phyloP scores from a whole-genome alignment of 306 rosid genomes.

The Castanopsis chinensis region DNA sequence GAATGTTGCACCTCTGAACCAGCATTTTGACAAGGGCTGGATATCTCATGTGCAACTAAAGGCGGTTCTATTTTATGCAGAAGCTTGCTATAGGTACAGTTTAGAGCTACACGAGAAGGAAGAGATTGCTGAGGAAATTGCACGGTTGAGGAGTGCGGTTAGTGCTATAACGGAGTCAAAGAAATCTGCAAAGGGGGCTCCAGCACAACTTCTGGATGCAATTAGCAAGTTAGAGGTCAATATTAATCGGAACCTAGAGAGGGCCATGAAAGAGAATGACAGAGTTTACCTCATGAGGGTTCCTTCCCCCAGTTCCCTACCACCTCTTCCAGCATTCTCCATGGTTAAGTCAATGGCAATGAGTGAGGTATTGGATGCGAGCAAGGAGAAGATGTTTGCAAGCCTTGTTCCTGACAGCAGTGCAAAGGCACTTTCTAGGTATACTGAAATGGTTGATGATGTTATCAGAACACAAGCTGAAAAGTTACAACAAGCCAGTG shows the following conservation, averaged over 20 bases:
- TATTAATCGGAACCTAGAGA: conserved; percentile 82
- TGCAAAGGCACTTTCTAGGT: conserved; percentile 92
- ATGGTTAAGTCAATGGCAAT: conserved; percentile 88
- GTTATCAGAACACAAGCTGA: conserved; percentile 94
- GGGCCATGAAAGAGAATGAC: conserved; percentile 95
- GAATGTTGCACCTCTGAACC: conserved; percentile 68
- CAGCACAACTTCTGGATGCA: conserved; percentile 82
- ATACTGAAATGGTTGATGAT: conserved; percentile 94
- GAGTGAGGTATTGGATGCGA: conserved; percentile 90
- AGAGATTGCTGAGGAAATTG: conserved; percentile 93
- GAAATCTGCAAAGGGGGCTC: conserved; percentile 81
- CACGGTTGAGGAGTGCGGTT: conserved; percentile 65
- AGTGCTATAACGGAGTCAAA: conserved; percentile 60
- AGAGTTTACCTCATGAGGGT: conserved; percentile 96
- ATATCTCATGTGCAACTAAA: conserved; percentile 86
- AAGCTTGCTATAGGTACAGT: conserved; percentile 84
- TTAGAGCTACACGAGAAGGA: conserved; percentile 92
- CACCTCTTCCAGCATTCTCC: conserved; percentile 79
- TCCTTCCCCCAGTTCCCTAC: conserved; percentile 66
- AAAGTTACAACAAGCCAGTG: conserved; percentile 94
- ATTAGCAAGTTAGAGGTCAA: conserved; percentile 72
- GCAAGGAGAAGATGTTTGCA: conserved; percentile 93
- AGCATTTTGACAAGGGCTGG: conserved; percentile 91
- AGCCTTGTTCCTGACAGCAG: conserved; percentile 92
- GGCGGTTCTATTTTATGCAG: conserved; percentile 74